Percentiles rank a stretch among this genome's conserved stretches.
phyloP scores from a whole-genome alignment of 192 early-diverging fungal species.

The Neocallimastix lanati region DNA sequence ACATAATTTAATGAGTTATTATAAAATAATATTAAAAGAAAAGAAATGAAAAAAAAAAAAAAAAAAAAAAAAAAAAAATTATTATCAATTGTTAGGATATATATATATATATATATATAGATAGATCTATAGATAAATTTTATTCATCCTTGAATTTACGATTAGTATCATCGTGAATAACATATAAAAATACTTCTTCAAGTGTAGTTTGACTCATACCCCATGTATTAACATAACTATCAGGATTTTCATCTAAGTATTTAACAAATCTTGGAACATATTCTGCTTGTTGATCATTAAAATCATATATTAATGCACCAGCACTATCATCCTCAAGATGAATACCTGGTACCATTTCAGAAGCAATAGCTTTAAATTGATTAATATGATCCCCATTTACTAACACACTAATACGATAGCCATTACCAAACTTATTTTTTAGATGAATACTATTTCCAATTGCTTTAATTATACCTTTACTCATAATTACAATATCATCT shows the following conservation, averaged over 20 bases:
- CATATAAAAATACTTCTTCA: background rate
- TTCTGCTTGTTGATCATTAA: background rate
- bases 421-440: slow-evolving; percentile 55
- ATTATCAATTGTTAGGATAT: too few species aligned
- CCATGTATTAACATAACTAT: slow-evolving; percentile 3
- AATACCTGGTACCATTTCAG: background rate
- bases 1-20: too few species aligned
- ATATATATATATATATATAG: too few species aligned
- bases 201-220: background rate
- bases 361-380: background rate
- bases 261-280: slow-evolving; percentile 2
- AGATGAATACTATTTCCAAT: slow-evolving; percentile 42
- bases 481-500: slow-evolving; percentile 47
- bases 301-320: slow-evolving; percentile 3
- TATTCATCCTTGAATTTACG: background rate
- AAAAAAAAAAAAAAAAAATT: too few species aligned
- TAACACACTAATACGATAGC: slow-evolving; percentile 32
- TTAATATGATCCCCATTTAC: background rate
- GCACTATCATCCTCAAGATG: slow-evolving; percentile 3
- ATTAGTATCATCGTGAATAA: background rate
- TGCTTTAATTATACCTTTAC: slow-evolving; percentile 37
- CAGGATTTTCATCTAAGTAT: slow-evolving; percentile 3
- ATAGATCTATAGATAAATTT: too few species aligned
- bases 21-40: too few species aligned
- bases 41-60: too few species aligned